Evolutionary conservation across 2,329 filamentous ascomycete genomes (phyloP), one percentile per base, ranked within the genome.

Genomic region (Penicillium sp.): DNA sequence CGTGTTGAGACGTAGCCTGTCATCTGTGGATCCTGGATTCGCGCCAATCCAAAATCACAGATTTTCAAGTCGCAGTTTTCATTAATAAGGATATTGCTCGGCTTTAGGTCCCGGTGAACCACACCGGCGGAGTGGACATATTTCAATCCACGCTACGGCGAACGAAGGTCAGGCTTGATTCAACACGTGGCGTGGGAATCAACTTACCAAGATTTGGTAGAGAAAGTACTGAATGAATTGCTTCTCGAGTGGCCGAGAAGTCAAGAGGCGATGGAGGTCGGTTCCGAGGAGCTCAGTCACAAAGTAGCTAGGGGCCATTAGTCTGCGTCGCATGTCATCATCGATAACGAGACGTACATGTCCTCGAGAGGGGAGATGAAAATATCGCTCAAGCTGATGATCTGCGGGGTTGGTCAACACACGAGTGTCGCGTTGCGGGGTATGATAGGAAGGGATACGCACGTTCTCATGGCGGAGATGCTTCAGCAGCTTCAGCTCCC

Each of bases 141-240:
- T 79, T 98, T 98, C 63, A 98, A 71, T 38, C 92, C 92, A 58
- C 92, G 87, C 90, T 95, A 55, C 9, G 9, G 5, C 5, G 18
- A 22, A 42, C 47, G 39, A 37, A 16, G 15, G 41, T 60, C 38
- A 60, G 54, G 37, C 35, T 35, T 15, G 27, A 37, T 35, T 9
- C 18, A 29, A 27, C 6, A 17, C 3, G 14, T 29, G 27, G 2
- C 13, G 10, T 27, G 16, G 3, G 20, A 50, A 15, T 31, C n/a
- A 44, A 65, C 83, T 58, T 71, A 95, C 90, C 74, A 96, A 79
- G 59, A 98, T 98, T 70, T 98, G 92, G 69, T 98, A 98, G 44
- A 98, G 78, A 66, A 98, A 98, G 72, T 98, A 98, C 72, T 98
- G 92, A 59, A 98, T 96, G 68, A 98, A 98, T 68, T 98, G 92